Conservation (phyloP, 2,329 filamentous ascomycete genomes). For the Ceratocystis ficicola region DNA sequence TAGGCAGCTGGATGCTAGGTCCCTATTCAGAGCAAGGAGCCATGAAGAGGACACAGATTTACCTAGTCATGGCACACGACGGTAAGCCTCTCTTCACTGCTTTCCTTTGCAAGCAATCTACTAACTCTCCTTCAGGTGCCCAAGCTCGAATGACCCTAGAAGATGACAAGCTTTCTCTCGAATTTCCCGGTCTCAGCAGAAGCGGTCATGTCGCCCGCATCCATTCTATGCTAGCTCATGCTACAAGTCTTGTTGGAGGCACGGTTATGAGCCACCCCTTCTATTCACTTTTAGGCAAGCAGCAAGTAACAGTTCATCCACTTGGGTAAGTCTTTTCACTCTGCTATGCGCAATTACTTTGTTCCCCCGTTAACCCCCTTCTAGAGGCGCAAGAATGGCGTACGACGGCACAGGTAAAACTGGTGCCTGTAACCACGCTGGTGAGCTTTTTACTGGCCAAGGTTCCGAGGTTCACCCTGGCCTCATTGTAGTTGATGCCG, state of each 20-base stretch:
- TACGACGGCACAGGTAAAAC: slow-evolving; percentile 42
- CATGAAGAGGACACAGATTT: slow-evolving; percentile 48
- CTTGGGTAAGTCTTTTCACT: slow-evolving; percentile 38
- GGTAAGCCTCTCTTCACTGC: slow-evolving; percentile 30
- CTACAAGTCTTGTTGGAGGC: slow-evolving; percentile 47
- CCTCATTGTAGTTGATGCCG: slow-evolving; percentile 49
- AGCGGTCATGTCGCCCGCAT: slow-evolving; percentile 43
- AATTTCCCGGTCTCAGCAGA: slow-evolving; percentile 47
- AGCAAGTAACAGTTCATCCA: slow-evolving; percentile 54
- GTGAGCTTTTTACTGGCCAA: slow-evolving; percentile 45
- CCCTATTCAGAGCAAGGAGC: slow-evolving; percentile 46
- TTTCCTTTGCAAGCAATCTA: background rate
- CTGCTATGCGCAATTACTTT: background rate
- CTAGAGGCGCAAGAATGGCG: slow-evolving; percentile 50
- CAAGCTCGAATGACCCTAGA: slow-evolving; percentile 48
- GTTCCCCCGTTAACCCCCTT: background rate
- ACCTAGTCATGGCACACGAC: slow-evolving; percentile 56
- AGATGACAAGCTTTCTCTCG: slow-evolving; percentile 46
- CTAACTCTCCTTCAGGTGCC: slow-evolving; percentile 32
- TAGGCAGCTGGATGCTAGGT: slow-evolving; percentile 44
- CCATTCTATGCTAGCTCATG: slow-evolving; percentile 40
- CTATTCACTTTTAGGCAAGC: slow-evolving; percentile 42
- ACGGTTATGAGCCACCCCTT: slow-evolving; percentile 49
- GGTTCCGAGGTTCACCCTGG: slow-evolving; percentile 42
- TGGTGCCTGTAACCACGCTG: slow-evolving; percentile 50